These are phyloP conservation scores for Alternaria ventricosa DNA, from an alignment of 2,329 filamentous ascomycete species.

Conservation along the genomic window DNA sequence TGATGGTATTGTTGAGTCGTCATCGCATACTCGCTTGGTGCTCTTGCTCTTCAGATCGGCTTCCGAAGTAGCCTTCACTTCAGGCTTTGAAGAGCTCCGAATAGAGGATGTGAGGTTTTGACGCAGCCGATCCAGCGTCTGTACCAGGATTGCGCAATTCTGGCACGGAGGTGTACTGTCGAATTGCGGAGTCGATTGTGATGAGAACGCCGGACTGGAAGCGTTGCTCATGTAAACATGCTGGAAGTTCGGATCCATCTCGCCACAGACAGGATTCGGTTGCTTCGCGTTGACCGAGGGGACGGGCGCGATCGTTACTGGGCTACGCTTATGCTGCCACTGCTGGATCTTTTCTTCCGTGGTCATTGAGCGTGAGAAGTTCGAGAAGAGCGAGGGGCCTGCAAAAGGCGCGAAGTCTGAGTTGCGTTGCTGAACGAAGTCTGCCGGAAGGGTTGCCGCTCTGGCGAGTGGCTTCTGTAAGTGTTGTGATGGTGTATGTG, in stretches of 20 bases:
- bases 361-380: conserved; percentile 33
- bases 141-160: conserved; percentile 33
- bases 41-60: background rate
- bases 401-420: conserved; percentile 27
- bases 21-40: background rate
- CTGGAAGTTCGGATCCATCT: conserved; percentile 4
- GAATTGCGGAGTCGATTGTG: background rate
- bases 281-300: background rate
- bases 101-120: conserved; percentile 16
- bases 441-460: conserved; percentile 30
- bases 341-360: conserved; percentile 29
- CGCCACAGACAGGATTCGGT: conserved; percentile 27
- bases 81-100: background rate
- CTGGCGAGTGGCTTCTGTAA: conserved; percentile 23
- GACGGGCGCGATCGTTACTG: background rate
- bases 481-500: conserved; percentile 13
- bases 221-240: conserved; percentile 26
- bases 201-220: background rate
- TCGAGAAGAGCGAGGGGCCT: conserved; percentile 27
- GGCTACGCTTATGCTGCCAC: conserved; percentile 18
- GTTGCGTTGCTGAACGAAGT: conserved; percentile 5
- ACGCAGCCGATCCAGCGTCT: conserved; percentile 31
- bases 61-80: background rate
- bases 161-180: conserved; percentile 16
- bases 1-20: background rate